These are phyloP conservation scores for Gremmenia infestans DNA, from an alignment of 2,329 filamentous ascomycete species.

Conservation along the genomic window DNA sequence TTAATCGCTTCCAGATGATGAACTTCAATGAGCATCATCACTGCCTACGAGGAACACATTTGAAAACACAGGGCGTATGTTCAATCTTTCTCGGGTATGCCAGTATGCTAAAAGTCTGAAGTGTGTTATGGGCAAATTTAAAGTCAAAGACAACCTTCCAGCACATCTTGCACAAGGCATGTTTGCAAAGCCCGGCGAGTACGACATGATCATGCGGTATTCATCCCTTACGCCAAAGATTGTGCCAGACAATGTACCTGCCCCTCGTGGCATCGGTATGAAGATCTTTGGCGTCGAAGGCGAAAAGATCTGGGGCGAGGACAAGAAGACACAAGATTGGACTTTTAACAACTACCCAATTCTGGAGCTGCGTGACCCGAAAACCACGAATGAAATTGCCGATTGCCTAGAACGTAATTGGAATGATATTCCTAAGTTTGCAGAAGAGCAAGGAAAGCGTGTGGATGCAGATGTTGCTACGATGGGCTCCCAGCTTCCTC, in stretches of 20 bases:
- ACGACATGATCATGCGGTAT: slow-evolving; percentile 16
- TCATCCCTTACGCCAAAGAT: slow-evolving; percentile 17
- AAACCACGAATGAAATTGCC: slow-evolving; percentile 18
- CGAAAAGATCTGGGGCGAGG: slow-evolving; percentile 17
- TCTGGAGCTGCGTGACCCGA: slow-evolving; percentile 13
- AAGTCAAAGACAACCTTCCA: slow-evolving; percentile 14
- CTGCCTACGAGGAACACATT: slow-evolving; percentile 13
- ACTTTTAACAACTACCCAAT: slow-evolving; percentile 18
- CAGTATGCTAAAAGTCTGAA: not conserved
- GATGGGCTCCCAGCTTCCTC: slow-evolving; percentile 4
- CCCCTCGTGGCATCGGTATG: slow-evolving; percentile 15
- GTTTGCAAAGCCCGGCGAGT: slow-evolving; percentile 15
- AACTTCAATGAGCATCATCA: slow-evolving; percentile 20
- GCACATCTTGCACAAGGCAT: slow-evolving; percentile 17
- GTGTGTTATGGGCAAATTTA: slow-evolving; percentile 17
- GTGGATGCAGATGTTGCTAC: slow-evolving; percentile 14
- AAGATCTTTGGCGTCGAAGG: slow-evolving; percentile 16
- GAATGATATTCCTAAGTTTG: slow-evolving; percentile 17
- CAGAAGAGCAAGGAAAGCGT: slow-evolving; percentile 11
- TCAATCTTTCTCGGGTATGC: not conserved
- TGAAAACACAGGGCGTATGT: slow-evolving; percentile 17
- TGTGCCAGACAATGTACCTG: slow-evolving; percentile 14
- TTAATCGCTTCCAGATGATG: slow-evolving; percentile 19
- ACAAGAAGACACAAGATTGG: slow-evolving; percentile 18
- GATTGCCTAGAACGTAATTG: slow-evolving; percentile 14